phyloP scores from a whole-genome alignment of 2,329 filamentous ascomycete species.

The Colletotrichum sp. region DNA sequence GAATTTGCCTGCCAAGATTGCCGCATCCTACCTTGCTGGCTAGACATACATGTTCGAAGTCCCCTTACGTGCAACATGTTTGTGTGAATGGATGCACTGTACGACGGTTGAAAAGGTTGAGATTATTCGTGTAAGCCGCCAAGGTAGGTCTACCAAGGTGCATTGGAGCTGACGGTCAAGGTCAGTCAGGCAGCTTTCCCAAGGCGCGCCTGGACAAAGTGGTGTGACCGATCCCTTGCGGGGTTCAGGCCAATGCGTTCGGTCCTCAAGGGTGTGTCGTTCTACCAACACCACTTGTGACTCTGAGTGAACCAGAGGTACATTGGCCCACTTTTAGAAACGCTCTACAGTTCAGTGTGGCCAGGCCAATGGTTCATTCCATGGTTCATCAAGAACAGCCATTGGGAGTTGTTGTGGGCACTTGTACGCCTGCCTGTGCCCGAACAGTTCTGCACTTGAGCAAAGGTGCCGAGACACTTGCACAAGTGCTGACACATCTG shows the following conservation, averaged over 20 bases:
- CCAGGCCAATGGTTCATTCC: not conserved
- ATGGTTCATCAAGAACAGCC: not conserved
- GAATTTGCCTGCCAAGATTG: not conserved
- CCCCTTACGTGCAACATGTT: not conserved
- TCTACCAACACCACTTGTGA: not conserved
- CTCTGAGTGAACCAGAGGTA: not conserved
- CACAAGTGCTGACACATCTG: not conserved
- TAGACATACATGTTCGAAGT: not conserved
- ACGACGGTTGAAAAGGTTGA: not conserved
- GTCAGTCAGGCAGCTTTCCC: not conserved
- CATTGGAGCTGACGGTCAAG: not conserved
- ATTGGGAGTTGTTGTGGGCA: not conserved
- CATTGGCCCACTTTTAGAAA: not conserved
- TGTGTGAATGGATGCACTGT: not conserved
- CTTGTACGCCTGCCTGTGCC: not conserved
- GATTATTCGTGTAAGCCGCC: not conserved
- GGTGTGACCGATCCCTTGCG: not conserved
- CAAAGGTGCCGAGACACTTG: not conserved
- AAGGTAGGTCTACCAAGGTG: not conserved
- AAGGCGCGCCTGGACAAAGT: not conserved
- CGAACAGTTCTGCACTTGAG: not conserved
- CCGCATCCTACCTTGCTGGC: not conserved
- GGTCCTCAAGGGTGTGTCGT: not conserved
- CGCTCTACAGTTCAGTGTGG: not conserved
- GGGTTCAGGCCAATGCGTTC: not conserved